A percentile compares a stretch with the other conserved stretches of the same genome.
phyloP scores from a whole-genome alignment of 176 grass and related monocot genomes.

The Musa beccarii region DNA sequence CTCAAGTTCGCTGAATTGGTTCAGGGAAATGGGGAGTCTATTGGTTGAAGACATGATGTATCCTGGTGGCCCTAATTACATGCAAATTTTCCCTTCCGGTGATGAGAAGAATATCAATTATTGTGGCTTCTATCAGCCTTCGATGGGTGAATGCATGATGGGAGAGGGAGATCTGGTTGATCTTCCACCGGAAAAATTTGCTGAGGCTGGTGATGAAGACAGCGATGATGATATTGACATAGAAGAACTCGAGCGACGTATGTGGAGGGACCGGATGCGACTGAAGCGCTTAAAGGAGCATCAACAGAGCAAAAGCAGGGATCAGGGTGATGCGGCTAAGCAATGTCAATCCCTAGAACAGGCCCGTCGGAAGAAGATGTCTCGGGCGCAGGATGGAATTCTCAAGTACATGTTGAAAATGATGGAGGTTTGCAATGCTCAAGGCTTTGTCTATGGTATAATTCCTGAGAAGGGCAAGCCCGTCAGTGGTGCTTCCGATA shows the following conservation, averaged over 20 bases:
- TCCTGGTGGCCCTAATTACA: background rate
- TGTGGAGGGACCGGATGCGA: conserved; percentile 79
- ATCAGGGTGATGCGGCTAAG: conserved; percentile 12
- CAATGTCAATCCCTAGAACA: conserved; percentile 53
- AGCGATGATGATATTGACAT: conserved; percentile 53
- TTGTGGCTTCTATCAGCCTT: conserved; percentile 4
- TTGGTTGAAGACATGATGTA: conserved; percentile 13
- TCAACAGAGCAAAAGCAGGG: conserved; percentile 26
- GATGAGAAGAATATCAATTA: conserved; percentile 5
- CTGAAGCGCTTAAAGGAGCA: conserved; percentile 72
- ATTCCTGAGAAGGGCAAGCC: conserved; percentile 89
- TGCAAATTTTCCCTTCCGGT: conserved; percentile 3
- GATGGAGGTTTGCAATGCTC: conserved; percentile 96
- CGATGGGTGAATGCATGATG: conserved; percentile 18
- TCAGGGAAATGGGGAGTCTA: conserved; percentile 10
- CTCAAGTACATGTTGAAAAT: conserved; percentile 98
- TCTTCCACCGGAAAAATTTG: conserved; percentile 28
- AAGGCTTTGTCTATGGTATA: conserved; percentile 94
- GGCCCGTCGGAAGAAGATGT: conserved; percentile 95
- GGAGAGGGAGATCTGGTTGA: conserved; percentile 52
- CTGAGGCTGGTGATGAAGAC: conserved; percentile 27
- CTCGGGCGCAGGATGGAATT: conserved; percentile 83
- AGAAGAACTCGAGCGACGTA: conserved; percentile 76
- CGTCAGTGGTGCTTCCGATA: conserved; percentile 85
- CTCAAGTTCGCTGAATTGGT: background rate